Base-by-base conservation (phyloP, 495 filamentous ascomycete genomes). In the Penicillium cataractarum region DNA sequence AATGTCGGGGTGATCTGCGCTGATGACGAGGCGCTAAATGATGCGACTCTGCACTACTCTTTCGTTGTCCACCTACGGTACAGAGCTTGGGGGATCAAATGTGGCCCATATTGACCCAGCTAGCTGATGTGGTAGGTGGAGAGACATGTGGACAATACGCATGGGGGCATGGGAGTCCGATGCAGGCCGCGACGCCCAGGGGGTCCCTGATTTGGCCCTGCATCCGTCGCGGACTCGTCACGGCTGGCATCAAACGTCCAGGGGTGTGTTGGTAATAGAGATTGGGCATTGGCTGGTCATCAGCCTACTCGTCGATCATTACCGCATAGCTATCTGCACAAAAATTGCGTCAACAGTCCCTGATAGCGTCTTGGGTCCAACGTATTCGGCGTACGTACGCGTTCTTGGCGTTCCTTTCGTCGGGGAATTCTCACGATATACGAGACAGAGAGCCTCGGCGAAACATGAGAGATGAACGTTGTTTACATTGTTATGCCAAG, bases 1-100 rank as follows among this genome's bases (percentile, higher is more conserved):
- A 15, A 27, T 21, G 6, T 10, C 22, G 10, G 31, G 49, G 32
- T 27, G 60, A 65, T 65, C 59, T 52, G 54, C 60, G 32, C 2
- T 17, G 60, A 53, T 68, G 63, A 63, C 63, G 56, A 68, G 63
- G 56, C 57, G 27, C 49, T 37, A 15, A 35, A 33, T 21, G 27
- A 29, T n/a, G 27, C 15, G 15, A 21, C 17, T 33, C 27, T 13
- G 33, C n/a, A 50, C 31, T 42, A 29, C 27, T 26, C 4, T 46
- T 46, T 24, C 19, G 19, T 5, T 33, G 21, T 32, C 51, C 24
- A 50, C 46, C 15, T 29, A 21, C 44, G n/a, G 10, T 2, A 8
- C 19, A 21, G 8, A 46, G 2, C 12, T 46, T 9, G 10, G 24
- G 42, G 8, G 29, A 12, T 50, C 5, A 1, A 27, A 0, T 10